Base-by-base conservation (phyloP, 2,329 filamentous ascomycete genomes). In the Fulvia fulva region DNA sequence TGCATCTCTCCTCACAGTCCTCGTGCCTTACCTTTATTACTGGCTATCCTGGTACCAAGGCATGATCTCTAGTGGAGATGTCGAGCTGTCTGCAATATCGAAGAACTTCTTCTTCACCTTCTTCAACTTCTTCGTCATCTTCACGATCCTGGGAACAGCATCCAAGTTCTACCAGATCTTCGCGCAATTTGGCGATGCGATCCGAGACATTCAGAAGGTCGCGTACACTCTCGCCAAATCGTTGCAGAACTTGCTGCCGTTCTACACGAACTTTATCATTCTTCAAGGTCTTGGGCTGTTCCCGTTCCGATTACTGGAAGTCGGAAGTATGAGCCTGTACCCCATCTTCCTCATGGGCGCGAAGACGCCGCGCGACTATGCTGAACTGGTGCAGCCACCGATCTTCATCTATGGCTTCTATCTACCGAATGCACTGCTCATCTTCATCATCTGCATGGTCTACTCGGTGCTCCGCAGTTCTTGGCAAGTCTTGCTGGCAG, bases 41-140 rank as follows among this genome's bases (percentile, higher is more conserved):
- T 97, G 87, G 78, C 83, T 99, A 11, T 91, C 93, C 2, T 92
- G 92, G 71, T 83, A 85, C 53, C 94, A 99, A 77, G 94, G 94
- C 51, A 95, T 95, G 87, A 90, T 96, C 53, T 97, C 94, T 0
- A 90, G 91, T 67, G 91, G 91, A 46, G 94, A 99, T 62, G 87
- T 99, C 22, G 94, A 97, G 74, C 81, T 99, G 6, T 97, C 94
- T 0, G 82, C 95, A 46, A 93, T 99, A 64, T 96, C 91, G 55
- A 99, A 99, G 78, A 99, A 97, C 75, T 99, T 97, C 77, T 71
- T 97, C 81, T 99, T 99, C 73, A 92, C 89, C 9, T 99, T 99
- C 75, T 97, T 99, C 83, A 99, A 99, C 76, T 90, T 97, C 57
- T 99, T 99, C 76, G 83, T 97, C 52, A 85, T 97, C 46, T 97